Evolutionary conservation across 2,329 filamentous ascomycete species (phyloP).

Genomic region (Dothideomycetidae sp.): DNA sequence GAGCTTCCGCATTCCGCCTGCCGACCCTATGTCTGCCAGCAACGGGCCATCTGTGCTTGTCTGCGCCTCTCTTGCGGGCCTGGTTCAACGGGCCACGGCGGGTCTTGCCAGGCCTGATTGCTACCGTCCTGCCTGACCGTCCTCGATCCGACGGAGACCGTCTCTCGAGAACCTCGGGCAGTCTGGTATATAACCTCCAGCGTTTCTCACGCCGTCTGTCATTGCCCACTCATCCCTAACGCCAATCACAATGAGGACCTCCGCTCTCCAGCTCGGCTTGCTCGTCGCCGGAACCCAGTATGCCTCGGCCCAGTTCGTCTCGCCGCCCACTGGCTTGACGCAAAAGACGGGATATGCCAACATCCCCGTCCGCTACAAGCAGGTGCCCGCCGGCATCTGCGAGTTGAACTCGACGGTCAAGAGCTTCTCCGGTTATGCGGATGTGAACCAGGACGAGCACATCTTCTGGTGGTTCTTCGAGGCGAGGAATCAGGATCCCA

Average conservation of each 20-base stretch:
- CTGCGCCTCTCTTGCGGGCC: too few relatives aligned
- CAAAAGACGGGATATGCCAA: slow-evolving; percentile 31
- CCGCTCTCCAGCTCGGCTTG: neutral
- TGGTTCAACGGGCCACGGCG: neutral
- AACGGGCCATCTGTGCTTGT: too few relatives aligned
- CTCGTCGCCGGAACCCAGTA: neutral
- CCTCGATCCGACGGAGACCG: too few relatives aligned
- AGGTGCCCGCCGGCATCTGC: slow-evolving; percentile 41
- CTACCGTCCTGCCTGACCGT: neutral
- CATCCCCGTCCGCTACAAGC: slow-evolving; percentile 43
- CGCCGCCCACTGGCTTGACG: slow-evolving; percentile 31
- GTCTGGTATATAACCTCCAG: too few relatives aligned
- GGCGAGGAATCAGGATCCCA: slow-evolving; percentile 35
- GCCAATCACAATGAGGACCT: neutral
- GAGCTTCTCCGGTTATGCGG: slow-evolving; percentile 42
- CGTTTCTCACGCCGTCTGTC: too few relatives aligned
- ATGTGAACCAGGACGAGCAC: slow-evolving; percentile 37
- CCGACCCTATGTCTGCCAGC: too few relatives aligned
- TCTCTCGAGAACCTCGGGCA: too few relatives aligned
- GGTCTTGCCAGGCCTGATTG: neutral
- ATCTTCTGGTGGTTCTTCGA: slow-evolving; percentile 47
- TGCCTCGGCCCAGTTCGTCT: slow-evolving; percentile 30
- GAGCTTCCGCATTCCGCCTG: too few relatives aligned
- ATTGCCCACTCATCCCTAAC: too few relatives aligned
- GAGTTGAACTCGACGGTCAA: slow-evolving; percentile 43